Percentiles rank a stretch among this genome's conserved stretches.
These are phyloP conservation scores for Auriscalpium microsporum DNA, from an alignment of 768 basidiomycete genomes.

Conservation along the genomic window DNA sequence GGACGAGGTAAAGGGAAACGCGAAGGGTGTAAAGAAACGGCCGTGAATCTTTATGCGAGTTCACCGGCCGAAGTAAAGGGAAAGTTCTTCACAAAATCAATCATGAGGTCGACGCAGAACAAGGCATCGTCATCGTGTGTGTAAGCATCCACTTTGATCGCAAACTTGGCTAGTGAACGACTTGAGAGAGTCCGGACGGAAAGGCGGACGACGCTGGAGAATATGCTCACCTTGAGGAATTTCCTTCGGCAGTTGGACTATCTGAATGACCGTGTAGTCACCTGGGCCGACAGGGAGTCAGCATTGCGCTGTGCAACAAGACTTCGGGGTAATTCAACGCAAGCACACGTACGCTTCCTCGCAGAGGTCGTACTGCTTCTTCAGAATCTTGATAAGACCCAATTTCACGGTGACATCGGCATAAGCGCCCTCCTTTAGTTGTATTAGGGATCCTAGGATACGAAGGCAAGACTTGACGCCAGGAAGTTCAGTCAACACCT, in stretches of 20 bases:
- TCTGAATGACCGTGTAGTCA: conserved; percentile 63
- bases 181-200: neutral
- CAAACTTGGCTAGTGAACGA: conserved; percentile 66
- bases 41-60: neutral
- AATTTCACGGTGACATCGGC: conserved; percentile 89
- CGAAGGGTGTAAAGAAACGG: too few relatives aligned
- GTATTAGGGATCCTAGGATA: neutral
- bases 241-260: conserved; percentile 81
- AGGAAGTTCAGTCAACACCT: conserved; percentile 4
- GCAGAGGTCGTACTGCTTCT: conserved; percentile 84
- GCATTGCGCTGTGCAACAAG: conserved; percentile 42
- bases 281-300: conserved; percentile 73
- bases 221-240: conserved; percentile 63
- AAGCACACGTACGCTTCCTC: conserved; percentile 78
- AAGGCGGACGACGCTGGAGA: neutral
- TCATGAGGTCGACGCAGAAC: conserved; percentile 71
- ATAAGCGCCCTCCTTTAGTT: conserved; percentile 73
- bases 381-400: conserved; percentile 84
- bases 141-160: conserved; percentile 57
- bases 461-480: neutral
- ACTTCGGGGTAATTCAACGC: neutral
- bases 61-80: neutral
- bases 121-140: conserved; percentile 66
- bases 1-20: too few relatives aligned
- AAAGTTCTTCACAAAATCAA: conserved; percentile 56